Conservation (phyloP, 331 rosid genomes). For the Ulmus americana region DNA sequence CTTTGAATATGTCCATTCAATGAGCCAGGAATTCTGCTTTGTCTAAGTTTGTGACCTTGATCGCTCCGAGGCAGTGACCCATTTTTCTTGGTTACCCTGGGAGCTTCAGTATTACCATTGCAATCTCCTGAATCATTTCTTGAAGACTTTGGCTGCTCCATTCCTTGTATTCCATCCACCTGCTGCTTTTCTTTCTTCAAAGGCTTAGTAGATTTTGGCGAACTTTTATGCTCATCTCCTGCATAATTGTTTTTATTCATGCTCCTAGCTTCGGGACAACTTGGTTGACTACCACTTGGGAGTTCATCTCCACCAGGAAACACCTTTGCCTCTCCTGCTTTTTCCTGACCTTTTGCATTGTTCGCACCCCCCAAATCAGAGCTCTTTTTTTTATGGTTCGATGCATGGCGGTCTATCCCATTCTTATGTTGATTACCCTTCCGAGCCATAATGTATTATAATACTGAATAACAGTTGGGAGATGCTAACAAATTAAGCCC, state of each 20-base stretch:
- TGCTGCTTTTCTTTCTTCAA: constrained; percentile 56
- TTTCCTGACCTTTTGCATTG: constrained; percentile 36
- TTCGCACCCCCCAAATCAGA: constrained; percentile 44
- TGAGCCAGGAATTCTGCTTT: constrained; percentile 35
- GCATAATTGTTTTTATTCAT: constrained; percentile 28
- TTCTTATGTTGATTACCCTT: constrained; percentile 87
- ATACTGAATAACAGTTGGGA: constrained; percentile 15
- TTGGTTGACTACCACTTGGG: constrained; percentile 32
- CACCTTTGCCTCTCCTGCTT: constrained; percentile 46
- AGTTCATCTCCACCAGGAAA: constrained; percentile 59
- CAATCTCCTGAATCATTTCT: constrained; percentile 34
- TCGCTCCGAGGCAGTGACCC: constrained; percentile 30
- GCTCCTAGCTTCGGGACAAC: constrained; percentile 31
- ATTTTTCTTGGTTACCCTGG: constrained; percentile 39
- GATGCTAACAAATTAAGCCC: constrained; percentile 22
- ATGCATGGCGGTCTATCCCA: constrained; percentile 48
- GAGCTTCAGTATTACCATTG: constrained; percentile 32
- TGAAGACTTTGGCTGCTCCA: constrained; percentile 31
- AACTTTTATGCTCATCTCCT: constrained; percentile 33
- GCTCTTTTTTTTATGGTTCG: constrained; percentile 44
- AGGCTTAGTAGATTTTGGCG: constrained; percentile 27
- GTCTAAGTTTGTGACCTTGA: constrained; percentile 32
- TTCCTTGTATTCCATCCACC: constrained; percentile 26
- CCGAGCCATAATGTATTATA: constrained; percentile 59
- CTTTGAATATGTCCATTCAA: constrained; percentile 40